These are phyloP conservation scores for Setomelanomma holmii DNA, from an alignment of 2,329 filamentous ascomycete species.

Conservation along the genomic window DNA sequence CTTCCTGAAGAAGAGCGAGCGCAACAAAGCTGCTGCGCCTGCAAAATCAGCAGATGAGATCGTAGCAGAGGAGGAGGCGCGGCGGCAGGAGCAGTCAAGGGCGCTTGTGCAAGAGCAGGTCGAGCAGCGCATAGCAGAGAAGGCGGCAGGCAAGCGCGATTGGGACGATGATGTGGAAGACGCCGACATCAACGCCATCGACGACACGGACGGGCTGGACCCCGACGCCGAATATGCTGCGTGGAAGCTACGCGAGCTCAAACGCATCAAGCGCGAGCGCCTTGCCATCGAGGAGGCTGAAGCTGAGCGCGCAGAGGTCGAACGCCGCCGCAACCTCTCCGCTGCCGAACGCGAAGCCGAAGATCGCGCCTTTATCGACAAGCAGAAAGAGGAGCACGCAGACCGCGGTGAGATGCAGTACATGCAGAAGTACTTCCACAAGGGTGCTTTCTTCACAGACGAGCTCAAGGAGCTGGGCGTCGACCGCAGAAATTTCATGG, in stretches of 20 bases:
- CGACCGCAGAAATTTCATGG: constrained; percentile 84
- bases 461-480: constrained; percentile 78
- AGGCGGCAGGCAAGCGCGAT: constrained; percentile 77
- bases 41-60: constrained; percentile 49
- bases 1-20: constrained; percentile 70
- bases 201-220: constrained; percentile 87
- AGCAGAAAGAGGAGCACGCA: constrained; percentile 79
- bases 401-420: constrained; percentile 80
- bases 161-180: constrained; percentile 77
- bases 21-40: constrained; percentile 50
- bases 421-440: constrained; percentile 97
- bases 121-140: constrained; percentile 77
- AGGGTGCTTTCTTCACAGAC: constrained; percentile 92
- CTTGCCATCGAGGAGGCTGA: constrained; percentile 84
- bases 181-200: constrained; percentile 76
- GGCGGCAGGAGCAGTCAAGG: constrained; percentile 75
- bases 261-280: constrained; percentile 85
- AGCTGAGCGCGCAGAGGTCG: constrained; percentile 85
- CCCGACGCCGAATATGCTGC: constrained; percentile 87
- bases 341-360: constrained; percentile 85
- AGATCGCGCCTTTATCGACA: constrained; percentile 77
- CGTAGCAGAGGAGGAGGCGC: constrained; percentile 60
- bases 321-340: constrained; percentile 84
- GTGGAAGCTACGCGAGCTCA: constrained; percentile 92
- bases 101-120: constrained; percentile 88